Percentiles rank a stretch among this genome's conserved stretches.
Conservation (phyloP, 1,139 yeast genomes). For the Suhomyces choctaworum region DNA sequence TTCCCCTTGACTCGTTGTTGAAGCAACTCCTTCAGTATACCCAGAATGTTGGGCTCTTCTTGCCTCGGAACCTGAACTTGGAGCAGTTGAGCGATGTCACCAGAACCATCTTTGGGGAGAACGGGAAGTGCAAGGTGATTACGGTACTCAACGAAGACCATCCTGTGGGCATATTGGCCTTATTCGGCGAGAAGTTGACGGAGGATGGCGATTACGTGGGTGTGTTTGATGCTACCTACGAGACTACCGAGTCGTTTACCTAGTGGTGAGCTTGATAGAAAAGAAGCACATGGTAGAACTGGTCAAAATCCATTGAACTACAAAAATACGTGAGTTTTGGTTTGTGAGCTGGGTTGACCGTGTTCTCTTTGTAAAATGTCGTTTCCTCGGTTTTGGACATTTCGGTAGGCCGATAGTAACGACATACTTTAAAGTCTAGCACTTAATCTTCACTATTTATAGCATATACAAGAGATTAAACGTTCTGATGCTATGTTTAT, state of each 20-base stretch:
- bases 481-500: too few species aligned
- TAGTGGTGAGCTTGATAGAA: too few species aligned
- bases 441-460: too few species aligned
- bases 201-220: slow-evolving; percentile 4
- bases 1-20: slow-evolving; percentile 48
- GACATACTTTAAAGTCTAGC: too few species aligned
- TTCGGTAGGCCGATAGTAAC: too few species aligned
- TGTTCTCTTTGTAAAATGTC: too few species aligned
- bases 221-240: background rate
- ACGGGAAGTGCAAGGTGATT: slow-evolving; percentile 49
- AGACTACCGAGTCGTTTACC: background rate
- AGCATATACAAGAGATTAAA: too few species aligned
- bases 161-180: slow-evolving; percentile 55
- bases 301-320: background rate
- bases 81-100: slow-evolving; percentile 56
- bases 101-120: slow-evolving; percentile 43
- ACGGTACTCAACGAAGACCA: slow-evolving; percentile 44
- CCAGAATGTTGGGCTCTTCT: slow-evolving; percentile 61
- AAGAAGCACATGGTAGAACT: background rate
- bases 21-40: slow-evolving; percentile 43
- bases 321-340: too few species aligned
- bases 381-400: too few species aligned
- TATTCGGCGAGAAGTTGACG: slow-evolving; percentile 49
- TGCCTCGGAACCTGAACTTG: slow-evolving; percentile 72
- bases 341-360: too few species aligned